Evolutionary conservation across 2,329 filamentous ascomycete genomes (phyloP), one percentile per base, ranked within the genome.

Genomic region (Aspergillus neotritici): DNA sequence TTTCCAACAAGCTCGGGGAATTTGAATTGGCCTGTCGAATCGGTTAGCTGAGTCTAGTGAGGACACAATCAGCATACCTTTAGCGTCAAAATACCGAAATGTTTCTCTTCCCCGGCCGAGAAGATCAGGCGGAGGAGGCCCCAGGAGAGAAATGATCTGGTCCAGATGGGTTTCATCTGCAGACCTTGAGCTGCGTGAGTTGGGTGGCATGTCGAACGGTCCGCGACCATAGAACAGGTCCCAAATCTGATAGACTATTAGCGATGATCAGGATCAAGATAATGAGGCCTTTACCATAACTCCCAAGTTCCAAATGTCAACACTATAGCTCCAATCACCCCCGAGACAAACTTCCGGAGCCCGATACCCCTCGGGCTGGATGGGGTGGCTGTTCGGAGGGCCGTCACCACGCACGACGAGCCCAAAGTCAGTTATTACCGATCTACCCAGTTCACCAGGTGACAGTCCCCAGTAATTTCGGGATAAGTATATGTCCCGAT

Each of bases 291-390:
- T 37, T 52, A 55, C 51, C 58, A 63, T 51, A 37, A 58, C 54
- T 14, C 55, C 60, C 25, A 65, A 49, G 46, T 63, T 64, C 60
- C 60, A 64, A 33, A 64, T 61, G 35, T 65, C 62, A 33, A 54
- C 58, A 31, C 52, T 55, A 41, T 58, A 60, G 28, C 52, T 56
- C 61, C 55, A 65, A 4, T 55, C 55, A 3, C 36, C 46, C 14
- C 51, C 47, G 7, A 65, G 48, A 31, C 61, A 53, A 40, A 63
- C 60, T 47, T 64, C 61, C 10, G 60, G 62, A 11, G 59, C 57
- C 30, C 56, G 58, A 43, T 60, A 64, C 4, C 50, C 49, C 34
- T 62, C 56, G 25, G 55, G 60, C 60, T 79, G 37, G 67, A 76
- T 53, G 59, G 68, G 37, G 56, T 70, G 50, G 65, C 74, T 44